These are phyloP conservation scores for Diplodia intermedia DNA, from an alignment of 2,329 filamentous ascomycete species.

Conservation along the genomic window DNA sequence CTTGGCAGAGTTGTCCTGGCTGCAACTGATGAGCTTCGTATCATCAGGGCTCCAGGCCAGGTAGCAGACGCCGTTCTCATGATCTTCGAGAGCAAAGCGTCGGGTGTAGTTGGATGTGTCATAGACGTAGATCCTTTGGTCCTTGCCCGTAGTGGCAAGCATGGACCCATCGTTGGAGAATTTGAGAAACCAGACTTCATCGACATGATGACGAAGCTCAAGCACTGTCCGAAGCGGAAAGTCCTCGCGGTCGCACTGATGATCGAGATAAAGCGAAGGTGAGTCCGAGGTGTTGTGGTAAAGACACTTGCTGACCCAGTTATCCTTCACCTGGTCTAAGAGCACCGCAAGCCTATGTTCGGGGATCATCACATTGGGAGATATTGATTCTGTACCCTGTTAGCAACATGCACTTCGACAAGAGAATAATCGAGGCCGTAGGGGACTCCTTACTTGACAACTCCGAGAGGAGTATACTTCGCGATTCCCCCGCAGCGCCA, in stretches of 20 bases:
- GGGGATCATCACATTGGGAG: slow-evolving; percentile 95
- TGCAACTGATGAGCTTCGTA: slow-evolving; percentile 82
- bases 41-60: slow-evolving; percentile 93
- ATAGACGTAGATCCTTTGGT: slow-evolving; percentile 80
- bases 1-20: slow-evolving; percentile 71
- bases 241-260: slow-evolving; percentile 77
- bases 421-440: neutral
- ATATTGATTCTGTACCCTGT: slow-evolving; percentile 74
- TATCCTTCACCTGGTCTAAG: slow-evolving; percentile 81
- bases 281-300: slow-evolving; percentile 84
- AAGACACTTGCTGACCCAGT: slow-evolving; percentile 81
- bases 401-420: slow-evolving; percentile 18
- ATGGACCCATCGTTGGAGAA: slow-evolving; percentile 88
- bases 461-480: slow-evolving; percentile 76
- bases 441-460: slow-evolving; percentile 72
- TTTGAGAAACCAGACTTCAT: slow-evolving; percentile 89
- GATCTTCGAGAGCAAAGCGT: slow-evolving; percentile 67
- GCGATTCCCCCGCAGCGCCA: slow-evolving; percentile 76
- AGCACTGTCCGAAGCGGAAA: slow-evolving; percentile 77
- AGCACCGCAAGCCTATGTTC: slow-evolving; percentile 85
- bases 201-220: slow-evolving; percentile 74
- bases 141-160: slow-evolving; percentile 81
- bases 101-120: slow-evolving; percentile 74
- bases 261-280: slow-evolving; percentile 88
- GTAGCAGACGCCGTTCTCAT: slow-evolving; percentile 79